phyloP scores from a whole-genome alignment of 495 filamentous ascomycete genomes.

The Lasiosphaeriaceae sp. region DNA sequence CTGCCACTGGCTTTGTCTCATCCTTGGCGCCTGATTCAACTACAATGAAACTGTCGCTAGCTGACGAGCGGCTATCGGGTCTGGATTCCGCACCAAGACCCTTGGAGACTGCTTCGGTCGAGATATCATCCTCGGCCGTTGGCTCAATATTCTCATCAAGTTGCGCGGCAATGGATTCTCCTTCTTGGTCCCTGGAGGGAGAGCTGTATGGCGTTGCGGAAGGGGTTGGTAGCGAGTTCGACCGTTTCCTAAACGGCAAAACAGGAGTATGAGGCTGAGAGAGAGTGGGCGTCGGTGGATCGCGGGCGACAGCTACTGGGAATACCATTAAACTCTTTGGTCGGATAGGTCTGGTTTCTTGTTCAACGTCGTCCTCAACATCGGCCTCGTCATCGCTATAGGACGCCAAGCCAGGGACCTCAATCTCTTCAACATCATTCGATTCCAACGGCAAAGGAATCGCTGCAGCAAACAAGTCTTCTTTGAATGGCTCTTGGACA shows the following conservation, averaged over 20 bases:
- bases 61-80: no score
- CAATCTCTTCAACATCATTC: constrained; percentile 71
- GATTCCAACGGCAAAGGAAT: constrained; percentile 64
- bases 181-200: neutral
- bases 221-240: constrained; percentile 51
- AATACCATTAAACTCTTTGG: constrained; percentile 63
- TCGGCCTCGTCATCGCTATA: constrained; percentile 58
- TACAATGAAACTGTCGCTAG: no score
- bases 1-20: no score
- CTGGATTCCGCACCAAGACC: neutral
- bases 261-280: constrained; percentile 26
- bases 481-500: constrained; percentile 17
- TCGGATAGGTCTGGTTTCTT: constrained; percentile 26
- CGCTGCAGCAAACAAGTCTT: constrained; percentile 41
- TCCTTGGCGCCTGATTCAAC: neutral
- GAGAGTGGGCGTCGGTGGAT: constrained; percentile 30
- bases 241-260: constrained; percentile 44
- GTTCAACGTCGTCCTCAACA: constrained; percentile 42
- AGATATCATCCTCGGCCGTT: neutral
- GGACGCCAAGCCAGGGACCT: constrained; percentile 58
- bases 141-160: neutral
- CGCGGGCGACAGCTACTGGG: neutral
- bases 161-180: constrained; percentile 1
- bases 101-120: neutral
- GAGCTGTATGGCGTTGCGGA: constrained; percentile 21